Evolutionary conservation across 805 yeast species (phyloP).

Genomic region (Brettanomyces custersianus): DNA sequence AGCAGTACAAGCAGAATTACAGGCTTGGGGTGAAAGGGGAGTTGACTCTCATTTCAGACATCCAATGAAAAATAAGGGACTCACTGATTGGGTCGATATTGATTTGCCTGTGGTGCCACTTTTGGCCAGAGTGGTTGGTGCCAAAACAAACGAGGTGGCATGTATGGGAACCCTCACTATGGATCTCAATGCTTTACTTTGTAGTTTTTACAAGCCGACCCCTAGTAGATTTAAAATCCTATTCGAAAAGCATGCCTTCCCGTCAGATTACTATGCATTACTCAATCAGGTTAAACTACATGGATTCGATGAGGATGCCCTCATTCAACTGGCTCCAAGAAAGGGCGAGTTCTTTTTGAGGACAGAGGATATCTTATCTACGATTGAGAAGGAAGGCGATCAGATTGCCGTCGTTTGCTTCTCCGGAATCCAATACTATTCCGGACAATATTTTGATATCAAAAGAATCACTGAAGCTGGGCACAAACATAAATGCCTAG

Average conservation of each 20-base stretch:
- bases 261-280: conserved; percentile 86
- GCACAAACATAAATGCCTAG: conserved; percentile 42
- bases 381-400: conserved; percentile 47
- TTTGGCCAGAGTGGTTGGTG: conserved; percentile 73
- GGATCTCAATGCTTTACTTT: conserved; percentile 66
- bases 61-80: conserved; percentile 34
- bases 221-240: conserved; percentile 51
- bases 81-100: conserved; percentile 74
- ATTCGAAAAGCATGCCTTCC: conserved; percentile 83
- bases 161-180: conserved; percentile 80
- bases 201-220: conserved; percentile 65
- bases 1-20: conserved; percentile 57
- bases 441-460: conserved; percentile 83
- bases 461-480: conserved; percentile 57
- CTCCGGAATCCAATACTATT: conserved; percentile 86
- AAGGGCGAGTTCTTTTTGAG: conserved; percentile 45
- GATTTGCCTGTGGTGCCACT: conserved; percentile 69
- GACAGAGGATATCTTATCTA: conserved; percentile 52
- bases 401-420: conserved; percentile 67
- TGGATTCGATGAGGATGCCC: conserved; percentile 43
- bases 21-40: conserved; percentile 75
- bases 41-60: conserved; percentile 83
- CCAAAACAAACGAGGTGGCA: conserved; percentile 67
- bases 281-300: conserved; percentile 60
- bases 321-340: conserved; percentile 60